Evolutionary conservation across 2,329 filamentous ascomycete species (phyloP).

Genomic region (Venturia asperata): DNA sequence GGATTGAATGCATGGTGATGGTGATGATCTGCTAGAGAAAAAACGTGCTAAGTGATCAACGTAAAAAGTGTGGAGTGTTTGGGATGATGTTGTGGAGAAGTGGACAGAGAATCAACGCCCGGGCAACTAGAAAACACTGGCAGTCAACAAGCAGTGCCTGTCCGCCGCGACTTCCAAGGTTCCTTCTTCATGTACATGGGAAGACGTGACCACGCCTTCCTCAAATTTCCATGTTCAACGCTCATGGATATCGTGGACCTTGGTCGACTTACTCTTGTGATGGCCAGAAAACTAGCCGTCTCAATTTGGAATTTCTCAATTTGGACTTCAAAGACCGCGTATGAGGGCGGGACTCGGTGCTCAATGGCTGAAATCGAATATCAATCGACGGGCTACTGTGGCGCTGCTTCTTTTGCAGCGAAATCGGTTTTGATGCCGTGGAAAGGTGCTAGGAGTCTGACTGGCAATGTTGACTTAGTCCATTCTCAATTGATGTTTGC

Average conservation of each 20-base stretch:
- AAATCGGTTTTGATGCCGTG: background rate
- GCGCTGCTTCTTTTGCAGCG: background rate
- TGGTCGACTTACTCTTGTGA: too few relatives aligned
- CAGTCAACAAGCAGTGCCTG: background rate
- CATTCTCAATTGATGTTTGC: too few relatives aligned
- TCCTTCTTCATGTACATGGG: background rate
- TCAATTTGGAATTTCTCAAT: too few relatives aligned
- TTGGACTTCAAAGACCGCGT: too few relatives aligned
- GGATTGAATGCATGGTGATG: background rate
- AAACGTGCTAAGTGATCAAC: slow-evolving; percentile 7
- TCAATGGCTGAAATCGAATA: too few relatives aligned
- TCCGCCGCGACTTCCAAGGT: background rate
- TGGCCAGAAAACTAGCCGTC: too few relatives aligned
- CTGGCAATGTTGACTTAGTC: background rate
- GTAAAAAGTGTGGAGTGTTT: background rate
- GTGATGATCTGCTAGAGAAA: background rate
- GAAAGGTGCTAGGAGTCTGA: background rate
- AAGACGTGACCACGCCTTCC: background rate
- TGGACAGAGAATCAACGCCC: background rate
- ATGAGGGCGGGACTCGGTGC: too few relatives aligned
- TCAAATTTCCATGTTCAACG: background rate
- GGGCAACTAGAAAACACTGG: background rate
- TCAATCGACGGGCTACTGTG: too few relatives aligned
- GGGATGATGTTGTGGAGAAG: slow-evolving; percentile 7
- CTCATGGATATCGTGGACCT: background rate